Base-by-base conservation (phyloP, 2,329 filamentous ascomycete species). In the Tolypocladium pustulatum region DNA sequence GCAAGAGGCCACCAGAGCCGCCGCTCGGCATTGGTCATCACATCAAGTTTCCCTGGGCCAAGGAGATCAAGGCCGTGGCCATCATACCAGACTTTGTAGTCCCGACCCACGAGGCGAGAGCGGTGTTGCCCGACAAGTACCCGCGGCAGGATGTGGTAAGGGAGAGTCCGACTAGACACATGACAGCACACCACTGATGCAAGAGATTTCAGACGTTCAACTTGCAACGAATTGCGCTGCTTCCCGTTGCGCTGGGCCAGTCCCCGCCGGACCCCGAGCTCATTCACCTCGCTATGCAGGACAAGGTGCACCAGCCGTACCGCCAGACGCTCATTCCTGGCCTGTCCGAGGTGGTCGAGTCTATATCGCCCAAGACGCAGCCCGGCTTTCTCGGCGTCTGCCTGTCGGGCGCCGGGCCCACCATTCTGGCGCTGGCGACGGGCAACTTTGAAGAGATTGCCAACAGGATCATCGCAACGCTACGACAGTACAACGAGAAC, bases 271-370 rank as follows among this genome's bases (percentile, higher is more conserved):
- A 97, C 69, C 88, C 94, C 27, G 88, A 95, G 67, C 88, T 96
- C 73, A 99, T 99, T 72, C 95, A 95, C 77, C 86, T 95, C 54
- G 93, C 92, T 54, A 99, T 99, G 94, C 94, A 97, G 76, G 94
- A 99, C 78, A 96, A 92, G 75, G 85, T 99, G 61, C 94, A 99
- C 76, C 94, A 99, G 75, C 94, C 91, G 51, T 97, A 99, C 78
- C 88, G 94, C 57, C 88, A 94, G 75, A 88, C 83, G 2, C 83
- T 99, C 62, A 96, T 99, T 65, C 94, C 94, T 1, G 94, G 93
- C 0, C 81, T 99, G 59, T 88, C 89, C 20, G 89, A 96, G 70
- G 93, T 99, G 57, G 85, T 99, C 57, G 85, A 91, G 71, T 93
- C 88, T 61, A 92, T 97, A 78, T 96, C 90, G 13, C 94, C 93